A percentile compares a stretch with the other conserved stretches of the same genome.
phyloP scores from a whole-genome alignment of 2,329 filamentous ascomycete genomes.

The Sporothrix schenckii region DNA sequence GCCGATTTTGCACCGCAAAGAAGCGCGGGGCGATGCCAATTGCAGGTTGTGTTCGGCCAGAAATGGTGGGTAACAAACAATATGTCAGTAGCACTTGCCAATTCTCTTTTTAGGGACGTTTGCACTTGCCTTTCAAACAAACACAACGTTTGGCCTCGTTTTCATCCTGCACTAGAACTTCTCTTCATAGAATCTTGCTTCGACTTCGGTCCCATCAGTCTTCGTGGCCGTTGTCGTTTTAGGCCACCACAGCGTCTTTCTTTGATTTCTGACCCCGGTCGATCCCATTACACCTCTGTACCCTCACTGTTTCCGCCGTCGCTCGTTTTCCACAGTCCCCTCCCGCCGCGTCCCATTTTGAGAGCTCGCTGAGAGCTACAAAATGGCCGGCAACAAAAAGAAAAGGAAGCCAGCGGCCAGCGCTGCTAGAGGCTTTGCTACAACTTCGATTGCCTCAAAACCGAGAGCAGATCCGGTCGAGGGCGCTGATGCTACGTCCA shows the following conservation, averaged over 20 bases:
- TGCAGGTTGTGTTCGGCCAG: conserved; percentile 8
- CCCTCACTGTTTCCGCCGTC: neutral
- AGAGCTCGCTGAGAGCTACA: conserved; percentile 26
- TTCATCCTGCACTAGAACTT: conserved; percentile 19
- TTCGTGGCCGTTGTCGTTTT: neutral
- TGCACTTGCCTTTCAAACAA: conserved; percentile 9
- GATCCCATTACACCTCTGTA: neutral
- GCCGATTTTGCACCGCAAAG: conserved; percentile 27
- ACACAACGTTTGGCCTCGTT: neutral
- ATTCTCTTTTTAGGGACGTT: conserved; percentile 19
- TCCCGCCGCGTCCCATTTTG: conserved; percentile 29
- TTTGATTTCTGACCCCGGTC: conserved; percentile 1
- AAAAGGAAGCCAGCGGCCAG: conserved; percentile 91
- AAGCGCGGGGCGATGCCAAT: conserved; percentile 32
- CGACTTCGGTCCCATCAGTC: neutral
- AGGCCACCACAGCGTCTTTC: neutral
- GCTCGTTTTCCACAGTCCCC: neutral
- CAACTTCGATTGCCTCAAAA: conserved; percentile 87
- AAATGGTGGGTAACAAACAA: conserved; percentile 31
- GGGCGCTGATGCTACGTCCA: conserved; percentile 39
- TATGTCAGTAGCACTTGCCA: conserved; percentile 19
- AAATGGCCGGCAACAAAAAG: conserved; percentile 77
- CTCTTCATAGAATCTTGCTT: conserved; percentile 15
- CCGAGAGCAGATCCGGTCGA: conserved; percentile 63
- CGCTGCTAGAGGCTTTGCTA: conserved; percentile 89